A percentile compares a stretch with the other conserved stretches of the same genome.
These are phyloP conservation scores for Wickerhamiella sorbophila DNA, from an alignment of 805 yeast species.

Conservation along the genomic window DNA sequence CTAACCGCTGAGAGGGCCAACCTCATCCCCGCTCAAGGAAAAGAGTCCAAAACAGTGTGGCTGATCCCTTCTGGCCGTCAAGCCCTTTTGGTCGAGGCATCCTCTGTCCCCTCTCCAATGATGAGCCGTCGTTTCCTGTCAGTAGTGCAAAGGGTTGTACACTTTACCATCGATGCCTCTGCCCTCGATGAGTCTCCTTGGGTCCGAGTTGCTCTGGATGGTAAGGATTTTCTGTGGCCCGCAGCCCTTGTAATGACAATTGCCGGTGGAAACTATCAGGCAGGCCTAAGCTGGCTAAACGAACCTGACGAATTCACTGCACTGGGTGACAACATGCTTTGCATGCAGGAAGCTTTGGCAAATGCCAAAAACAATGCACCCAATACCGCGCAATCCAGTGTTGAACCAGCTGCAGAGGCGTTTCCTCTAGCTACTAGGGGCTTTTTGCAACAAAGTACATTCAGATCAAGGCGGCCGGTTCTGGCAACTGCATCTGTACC, in stretches of 20 bases:
- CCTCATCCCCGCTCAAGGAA: slow-evolving; percentile 8
- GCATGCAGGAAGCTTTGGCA: slow-evolving; percentile 3
- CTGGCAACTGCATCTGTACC: not conserved
- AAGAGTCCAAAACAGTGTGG: slow-evolving; percentile 13
- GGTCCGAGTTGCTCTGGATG: slow-evolving; percentile 15
- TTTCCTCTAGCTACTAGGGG: not conserved
- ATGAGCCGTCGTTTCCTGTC: slow-evolving; percentile 12
- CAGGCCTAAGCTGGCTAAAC: slow-evolving; percentile 7
- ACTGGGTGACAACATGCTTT: slow-evolving; percentile 10
- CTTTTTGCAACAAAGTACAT: not conserved
- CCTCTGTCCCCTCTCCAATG: slow-evolving; percentile 11
- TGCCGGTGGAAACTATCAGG: not conserved
- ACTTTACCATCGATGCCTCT: slow-evolving; percentile 4
- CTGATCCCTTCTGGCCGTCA: slow-evolving; percentile 16
- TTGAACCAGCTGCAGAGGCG: not conserved
- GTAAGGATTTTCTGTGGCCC: slow-evolving; percentile 17
- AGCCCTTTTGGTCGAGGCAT: slow-evolving; percentile 11
- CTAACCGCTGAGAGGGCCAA: slow-evolving; percentile 8
- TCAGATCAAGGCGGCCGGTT: not conserved
- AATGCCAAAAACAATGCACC: not conserved
- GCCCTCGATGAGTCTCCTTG: slow-evolving; percentile 13
- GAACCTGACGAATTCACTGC: slow-evolving; percentile 9
- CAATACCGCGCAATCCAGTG: not conserved
- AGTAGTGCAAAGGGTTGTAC: slow-evolving; percentile 5
- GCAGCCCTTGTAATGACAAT: slow-evolving; percentile 10